Base-by-base conservation (phyloP, 1,284 basidiomycete genomes). In the Apiotrichum brassicae region DNA sequence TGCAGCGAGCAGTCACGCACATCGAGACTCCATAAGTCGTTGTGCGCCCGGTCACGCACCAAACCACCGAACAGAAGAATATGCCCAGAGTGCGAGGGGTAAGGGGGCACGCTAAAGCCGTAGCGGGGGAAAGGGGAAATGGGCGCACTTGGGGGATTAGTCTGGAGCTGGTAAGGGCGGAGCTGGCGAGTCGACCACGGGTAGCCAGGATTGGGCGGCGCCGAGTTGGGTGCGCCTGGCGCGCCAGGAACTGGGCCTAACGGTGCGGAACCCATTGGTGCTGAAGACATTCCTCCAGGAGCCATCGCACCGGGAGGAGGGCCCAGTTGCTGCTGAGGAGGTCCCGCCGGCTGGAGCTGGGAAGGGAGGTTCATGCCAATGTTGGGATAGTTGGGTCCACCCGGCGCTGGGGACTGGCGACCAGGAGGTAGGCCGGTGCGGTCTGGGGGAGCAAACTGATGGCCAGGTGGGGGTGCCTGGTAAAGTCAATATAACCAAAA, bases 41-140 rank as follows among this genome's bases (percentile, higher is more conserved):
- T 97, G 59, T 86, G 82, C 43, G 93, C 86, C 28, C 82, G 77
- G 68, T 98, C 94, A 36, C 86, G 82, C 16, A 98, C 93, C 46
- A 99, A 83, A 57, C 95, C 95, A 61, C 95, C 95, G 65, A 98
- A 99, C 51, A 98, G 80, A 73, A 92, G 93, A 58, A 99, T 82
- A 65, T 98, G 93, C 22, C 94, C 94, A 7, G 78, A 81, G 18
- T 81, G 68, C 12, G 86, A 86, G 2, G 88, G 82, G 39, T 81
- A 82, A 13, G 88, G 82, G 20, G 95, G 94, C n/a, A 97, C 81
- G 3, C 93, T 87, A 65, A 97, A 90, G 12, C 95, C 95, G 67
- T 99, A 99, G 48, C 95, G 85, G 14, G 95, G 95, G 73, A 99
- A 98, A 0, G 95, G 95, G 0, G 68, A 69, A 22, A 60, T 54